Conservation (phyloP, 2,329 filamentous ascomycete species). For the Fusarium camptoceras region DNA sequence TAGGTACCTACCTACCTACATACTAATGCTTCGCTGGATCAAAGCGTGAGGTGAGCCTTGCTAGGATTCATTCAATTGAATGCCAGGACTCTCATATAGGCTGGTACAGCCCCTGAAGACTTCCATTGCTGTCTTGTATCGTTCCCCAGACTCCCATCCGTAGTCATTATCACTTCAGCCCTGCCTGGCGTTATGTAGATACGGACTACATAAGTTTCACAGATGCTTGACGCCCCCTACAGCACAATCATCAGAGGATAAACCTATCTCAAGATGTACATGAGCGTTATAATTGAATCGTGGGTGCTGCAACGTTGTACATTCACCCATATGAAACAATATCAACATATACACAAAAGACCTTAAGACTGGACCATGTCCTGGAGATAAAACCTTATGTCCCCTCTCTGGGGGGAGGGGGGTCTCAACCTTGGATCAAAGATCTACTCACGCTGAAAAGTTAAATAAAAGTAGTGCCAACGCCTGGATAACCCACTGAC, state of each 20-base stretch:
- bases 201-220: background rate
- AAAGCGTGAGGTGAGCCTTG: background rate
- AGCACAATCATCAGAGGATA: background rate
- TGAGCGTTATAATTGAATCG: background rate
- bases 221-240: background rate
- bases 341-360: background rate
- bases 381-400: slow-evolving; percentile 14
- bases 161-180: background rate
- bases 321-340: slow-evolving; percentile 16
- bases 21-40: background rate
- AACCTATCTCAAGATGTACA: background rate
- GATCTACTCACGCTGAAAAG: background rate
- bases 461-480: background rate
- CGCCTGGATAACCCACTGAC: background rate
- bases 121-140: background rate
- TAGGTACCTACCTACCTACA: too few relatives aligned
- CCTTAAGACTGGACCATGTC: background rate
- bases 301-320: background rate
- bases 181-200: background rate
- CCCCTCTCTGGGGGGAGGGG: background rate
- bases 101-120: background rate
- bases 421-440: background rate
- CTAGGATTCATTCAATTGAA: background rate
- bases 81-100: background rate
- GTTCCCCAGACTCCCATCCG: background rate